Percentiles rank a stretch among this genome's conserved stretches.
Evolutionary conservation across 805 yeast species (phyloP).

Genomic region (Saccharomycopsis javanensis): DNA sequence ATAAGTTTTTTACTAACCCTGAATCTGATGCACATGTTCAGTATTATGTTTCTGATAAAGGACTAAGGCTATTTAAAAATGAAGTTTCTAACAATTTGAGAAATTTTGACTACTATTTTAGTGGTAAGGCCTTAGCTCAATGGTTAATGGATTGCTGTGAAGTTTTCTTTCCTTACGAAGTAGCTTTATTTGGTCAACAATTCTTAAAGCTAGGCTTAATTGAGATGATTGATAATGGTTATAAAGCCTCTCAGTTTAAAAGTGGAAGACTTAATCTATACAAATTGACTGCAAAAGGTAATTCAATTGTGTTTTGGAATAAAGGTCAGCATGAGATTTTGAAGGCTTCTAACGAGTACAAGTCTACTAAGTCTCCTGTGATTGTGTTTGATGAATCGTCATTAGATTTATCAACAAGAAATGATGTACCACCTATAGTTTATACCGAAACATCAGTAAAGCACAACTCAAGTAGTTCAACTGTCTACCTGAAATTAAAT

Average conservation of each 20-base stretch:
- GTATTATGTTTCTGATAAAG: conserved; percentile 58
- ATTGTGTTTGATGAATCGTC: background rate
- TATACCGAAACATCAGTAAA: background rate
- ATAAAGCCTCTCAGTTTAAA: conserved; percentile 20
- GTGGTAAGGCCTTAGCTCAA: conserved; percentile 73
- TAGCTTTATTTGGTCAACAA: conserved; percentile 41
- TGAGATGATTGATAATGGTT: conserved; percentile 28
- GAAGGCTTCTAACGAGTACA: background rate
- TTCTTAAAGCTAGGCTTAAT: conserved; percentile 41
- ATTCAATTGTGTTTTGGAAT: conserved; percentile 31
- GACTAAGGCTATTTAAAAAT: conserved; percentile 49
- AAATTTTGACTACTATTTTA: conserved; percentile 32
- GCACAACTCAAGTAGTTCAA: no score
- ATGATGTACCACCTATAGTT: background rate
- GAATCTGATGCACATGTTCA: conserved; percentile 76
- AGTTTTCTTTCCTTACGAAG: conserved; percentile 42
- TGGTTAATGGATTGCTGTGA: conserved; percentile 92
- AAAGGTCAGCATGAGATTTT: background rate
- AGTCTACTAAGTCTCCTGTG: background rate
- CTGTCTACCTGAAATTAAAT: background rate
- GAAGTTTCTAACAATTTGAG: conserved; percentile 26
- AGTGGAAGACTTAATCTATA: conserved; percentile 34
- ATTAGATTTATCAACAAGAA: background rate
- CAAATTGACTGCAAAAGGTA: conserved; percentile 35
- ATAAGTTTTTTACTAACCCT: conserved; percentile 76